Evolutionary conservation across 2,329 filamentous ascomycete genomes (phyloP).

Genomic region (Zymoseptoria crescenta): DNA sequence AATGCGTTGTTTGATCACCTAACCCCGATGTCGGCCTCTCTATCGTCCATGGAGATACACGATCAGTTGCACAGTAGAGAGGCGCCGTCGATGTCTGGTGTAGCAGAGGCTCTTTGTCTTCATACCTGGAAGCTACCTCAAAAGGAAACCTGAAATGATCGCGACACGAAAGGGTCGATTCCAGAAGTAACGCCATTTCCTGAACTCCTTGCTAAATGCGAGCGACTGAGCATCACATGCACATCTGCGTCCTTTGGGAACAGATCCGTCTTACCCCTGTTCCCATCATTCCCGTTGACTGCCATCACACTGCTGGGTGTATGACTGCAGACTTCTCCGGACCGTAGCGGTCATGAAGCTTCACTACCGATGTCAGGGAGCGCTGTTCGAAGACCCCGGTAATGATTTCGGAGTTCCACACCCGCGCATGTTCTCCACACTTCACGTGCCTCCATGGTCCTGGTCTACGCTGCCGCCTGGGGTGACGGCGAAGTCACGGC

Average conservation of each 20-base stretch:
- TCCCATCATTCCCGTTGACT: not conserved
- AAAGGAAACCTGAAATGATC: not conserved
- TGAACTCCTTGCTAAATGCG: constrained; percentile 7
- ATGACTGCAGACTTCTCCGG: not conserved
- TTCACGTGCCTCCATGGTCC: not conserved
- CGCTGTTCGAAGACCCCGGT: not conserved
- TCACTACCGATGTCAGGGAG: not conserved
- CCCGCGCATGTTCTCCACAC: not conserved
- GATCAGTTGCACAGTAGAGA: no score
- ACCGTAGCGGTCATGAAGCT: not conserved
- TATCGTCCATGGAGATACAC: no score
- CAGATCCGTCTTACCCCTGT: not conserved
- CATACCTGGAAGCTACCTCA: not conserved
- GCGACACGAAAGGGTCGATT: not conserved
- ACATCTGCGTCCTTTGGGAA: not conserved
- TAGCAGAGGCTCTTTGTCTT: not conserved
- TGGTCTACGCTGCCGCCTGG: constrained; percentile 15
- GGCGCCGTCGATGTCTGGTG: not conserved
- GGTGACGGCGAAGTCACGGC: constrained; percentile 13
- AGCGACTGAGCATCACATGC: constrained; percentile 1
- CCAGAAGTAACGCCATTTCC: not conserved
- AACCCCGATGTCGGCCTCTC: no score
- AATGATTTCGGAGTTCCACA: not conserved
- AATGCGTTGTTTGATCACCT: no score
- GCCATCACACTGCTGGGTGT: not conserved